Base-by-base conservation (phyloP, 2,329 filamentous ascomycete genomes). In the Pezicula rhizophila region DNA sequence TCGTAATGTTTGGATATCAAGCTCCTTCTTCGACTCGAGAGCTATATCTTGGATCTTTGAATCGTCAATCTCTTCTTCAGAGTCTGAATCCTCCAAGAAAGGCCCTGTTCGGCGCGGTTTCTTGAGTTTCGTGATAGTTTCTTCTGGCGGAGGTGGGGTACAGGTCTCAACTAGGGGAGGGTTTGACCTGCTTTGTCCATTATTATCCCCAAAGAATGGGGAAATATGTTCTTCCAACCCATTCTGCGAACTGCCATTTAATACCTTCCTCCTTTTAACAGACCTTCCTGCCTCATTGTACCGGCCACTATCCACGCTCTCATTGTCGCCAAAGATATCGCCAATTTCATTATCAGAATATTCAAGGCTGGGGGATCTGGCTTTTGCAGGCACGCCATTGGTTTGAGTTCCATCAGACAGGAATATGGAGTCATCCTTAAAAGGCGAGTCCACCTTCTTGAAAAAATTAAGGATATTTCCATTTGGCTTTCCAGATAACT, bases 401-500 rank as follows among this genome's bases (percentile, higher is more conserved):
- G 49, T 51, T 46, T 56, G 55, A 51, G 52, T 63, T 52, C 56
- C 58, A 49, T 59, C 65, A 20, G 71, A 66, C 3, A 73, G 66
- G 48, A 87, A 85, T 8, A 86, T 73, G 17, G 73, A 71, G 48
- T 82, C 70, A 53, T 84, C 75, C 49, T 76, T 70, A 46, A 64
- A 23, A 10, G 58, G 66, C 0, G 68, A 67, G 11, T 78, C 76
- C 0, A 79, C 73, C 61, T 88, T 89, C 60, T 86, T 82, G 63
- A 90, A 90, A 65, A 89, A 90, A 54, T 68, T 88, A 12, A 89
- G 68, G 28, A 89, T 89, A 54, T 82, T 89, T 6, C 74, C 72
- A 58, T 87, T 88, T 1, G 70, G 69, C 47, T 61, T 65, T 5
- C 43, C 52, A 8, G 55, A 50, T 11, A 55, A 48, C 39, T 59